Evolutionary conservation across 768 basidiomycete species (phyloP).

Genomic region (Psilocybe tampanensis): DNA sequence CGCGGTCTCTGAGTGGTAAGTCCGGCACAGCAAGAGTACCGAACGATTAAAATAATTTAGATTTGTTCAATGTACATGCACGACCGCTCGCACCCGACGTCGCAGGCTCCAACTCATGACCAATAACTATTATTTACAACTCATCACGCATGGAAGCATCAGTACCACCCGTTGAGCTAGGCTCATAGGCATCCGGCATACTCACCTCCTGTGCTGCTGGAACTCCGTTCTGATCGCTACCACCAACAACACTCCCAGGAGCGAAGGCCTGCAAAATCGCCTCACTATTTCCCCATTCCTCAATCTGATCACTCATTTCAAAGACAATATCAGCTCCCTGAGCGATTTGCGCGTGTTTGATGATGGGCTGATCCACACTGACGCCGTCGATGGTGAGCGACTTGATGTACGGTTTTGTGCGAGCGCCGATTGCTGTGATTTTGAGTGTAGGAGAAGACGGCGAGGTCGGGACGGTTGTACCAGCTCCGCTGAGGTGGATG

Average conservation of each 20-base stretch:
- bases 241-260: too few relatives aligned
- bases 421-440: slow-evolving; percentile 60
- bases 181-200: slow-evolving; percentile 6
- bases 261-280: slow-evolving; percentile 21
- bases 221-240: background rate
- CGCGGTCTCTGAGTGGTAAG: too few relatives aligned
- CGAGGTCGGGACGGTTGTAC: slow-evolving; percentile 1
- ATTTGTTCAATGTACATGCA: too few relatives aligned
- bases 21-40: too few relatives aligned
- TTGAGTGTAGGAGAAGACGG: slow-evolving; percentile 36
- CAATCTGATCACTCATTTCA: slow-evolving; percentile 55
- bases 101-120: background rate
- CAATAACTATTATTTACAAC: slow-evolving; percentile 5
- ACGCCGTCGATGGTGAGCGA: slow-evolving; percentile 59
- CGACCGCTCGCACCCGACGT: too few relatives aligned
- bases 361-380: slow-evolving; percentile 43
- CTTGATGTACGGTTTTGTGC: slow-evolving; percentile 60
- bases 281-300: slow-evolving; percentile 35
- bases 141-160: slow-evolving; percentile 16
- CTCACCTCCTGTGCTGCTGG: slow-evolving; percentile 11
- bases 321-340: slow-evolving; percentile 61
- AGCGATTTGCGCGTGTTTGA: slow-evolving; percentile 63
- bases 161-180: slow-evolving; percentile 8
- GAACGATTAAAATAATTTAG: too few relatives aligned
- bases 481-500: slow-evolving; percentile 41